Percentiles rank a stretch among this genome's conserved stretches.
These are phyloP conservation scores for Suhomyces coccinellae DNA, from an alignment of 1,139 yeast genomes.

Conservation along the genomic window DNA sequence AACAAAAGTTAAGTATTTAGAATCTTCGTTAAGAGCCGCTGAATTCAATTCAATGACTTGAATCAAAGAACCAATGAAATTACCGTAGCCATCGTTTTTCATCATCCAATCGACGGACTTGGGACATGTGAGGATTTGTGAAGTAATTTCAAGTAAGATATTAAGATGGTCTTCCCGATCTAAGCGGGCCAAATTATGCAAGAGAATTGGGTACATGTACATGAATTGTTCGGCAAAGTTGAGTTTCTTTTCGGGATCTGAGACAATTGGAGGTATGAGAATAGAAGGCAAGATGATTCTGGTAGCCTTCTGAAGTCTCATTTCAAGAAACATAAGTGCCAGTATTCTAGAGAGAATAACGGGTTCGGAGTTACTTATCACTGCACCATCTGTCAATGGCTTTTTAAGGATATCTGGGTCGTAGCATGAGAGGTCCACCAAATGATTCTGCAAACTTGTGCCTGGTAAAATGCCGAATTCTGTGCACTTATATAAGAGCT, in stretches of 20 bases:
- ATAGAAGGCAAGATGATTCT: conserved; percentile 49
- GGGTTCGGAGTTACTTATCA: not conserved
- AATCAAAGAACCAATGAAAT: conserved; percentile 49
- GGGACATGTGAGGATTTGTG: conserved; percentile 69
- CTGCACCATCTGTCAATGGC: not conserved
- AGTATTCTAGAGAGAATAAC: not conserved
- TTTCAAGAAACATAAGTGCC: conserved; percentile 51
- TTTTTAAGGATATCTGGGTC: not conserved
- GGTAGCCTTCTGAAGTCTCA: conserved; percentile 51
- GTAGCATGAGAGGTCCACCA: not conserved
- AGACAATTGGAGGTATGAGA: conserved; percentile 54
- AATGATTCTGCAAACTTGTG: not conserved
- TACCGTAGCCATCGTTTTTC: conserved; percentile 34
- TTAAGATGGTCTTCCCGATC: conserved; percentile 70
- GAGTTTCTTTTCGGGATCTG: conserved; percentile 47
- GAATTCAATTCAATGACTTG: conserved; percentile 46
- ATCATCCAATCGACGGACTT: conserved; percentile 49
- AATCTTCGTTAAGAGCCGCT: conserved; percentile 25
- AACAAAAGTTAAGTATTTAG: conserved; percentile 33
- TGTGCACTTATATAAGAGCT: conserved; percentile 22
- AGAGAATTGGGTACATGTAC: conserved; percentile 54
- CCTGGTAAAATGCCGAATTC: conserved; percentile 31
- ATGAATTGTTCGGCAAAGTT: conserved; percentile 54
- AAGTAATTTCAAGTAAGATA: conserved; percentile 52
- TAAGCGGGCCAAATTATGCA: conserved; percentile 45